Conservation (phyloP, 805 yeast species). For the Kuraishia borneana region DNA sequence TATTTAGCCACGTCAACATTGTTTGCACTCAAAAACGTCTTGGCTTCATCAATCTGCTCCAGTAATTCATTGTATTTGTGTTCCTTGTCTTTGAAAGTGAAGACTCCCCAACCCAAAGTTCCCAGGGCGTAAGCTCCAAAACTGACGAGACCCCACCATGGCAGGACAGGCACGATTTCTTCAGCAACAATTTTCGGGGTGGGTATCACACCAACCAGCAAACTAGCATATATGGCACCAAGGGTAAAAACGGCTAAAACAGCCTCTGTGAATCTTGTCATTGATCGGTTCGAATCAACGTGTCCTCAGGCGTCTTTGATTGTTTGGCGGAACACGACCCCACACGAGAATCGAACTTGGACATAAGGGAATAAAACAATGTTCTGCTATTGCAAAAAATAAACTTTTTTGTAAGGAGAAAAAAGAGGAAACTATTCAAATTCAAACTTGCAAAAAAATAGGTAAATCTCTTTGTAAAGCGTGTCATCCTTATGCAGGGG, state of each 20-base stretch:
- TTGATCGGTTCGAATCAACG: too few species aligned
- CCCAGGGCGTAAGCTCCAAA: conserved; percentile 63
- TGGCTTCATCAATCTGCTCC: conserved; percentile 51
- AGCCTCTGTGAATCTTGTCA: conserved; percentile 65
- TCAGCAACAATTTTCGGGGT: conserved; percentile 31
- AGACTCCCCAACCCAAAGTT: conserved; percentile 57
- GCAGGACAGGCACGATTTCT: conserved; percentile 53
- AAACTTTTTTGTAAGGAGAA: conserved; percentile 25
- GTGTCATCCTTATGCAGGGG: conserved; percentile 99
- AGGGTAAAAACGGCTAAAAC: conserved; percentile 30
- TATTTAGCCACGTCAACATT: conserved; percentile 41
- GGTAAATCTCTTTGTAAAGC: conserved; percentile 99
- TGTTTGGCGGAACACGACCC: not conserved
- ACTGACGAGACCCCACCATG: conserved; percentile 59
- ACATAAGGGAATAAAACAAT: not conserved
- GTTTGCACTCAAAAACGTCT: conserved; percentile 39
- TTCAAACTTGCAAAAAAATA: conserved; percentile 48
- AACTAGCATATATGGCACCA: conserved; percentile 42
- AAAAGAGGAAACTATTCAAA: conserved; percentile 83
- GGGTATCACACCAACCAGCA: conserved; percentile 43
- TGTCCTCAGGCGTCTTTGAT: too few species aligned
- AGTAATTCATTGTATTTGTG: conserved; percentile 54
- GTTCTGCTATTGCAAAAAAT: too few species aligned
- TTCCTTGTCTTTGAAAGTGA: conserved; percentile 61
- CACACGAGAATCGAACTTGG: not conserved